Evolutionary conservation across 1,284 basidiomycete genomes (phyloP).

Genomic region (Ceratobasidium sp.): DNA sequence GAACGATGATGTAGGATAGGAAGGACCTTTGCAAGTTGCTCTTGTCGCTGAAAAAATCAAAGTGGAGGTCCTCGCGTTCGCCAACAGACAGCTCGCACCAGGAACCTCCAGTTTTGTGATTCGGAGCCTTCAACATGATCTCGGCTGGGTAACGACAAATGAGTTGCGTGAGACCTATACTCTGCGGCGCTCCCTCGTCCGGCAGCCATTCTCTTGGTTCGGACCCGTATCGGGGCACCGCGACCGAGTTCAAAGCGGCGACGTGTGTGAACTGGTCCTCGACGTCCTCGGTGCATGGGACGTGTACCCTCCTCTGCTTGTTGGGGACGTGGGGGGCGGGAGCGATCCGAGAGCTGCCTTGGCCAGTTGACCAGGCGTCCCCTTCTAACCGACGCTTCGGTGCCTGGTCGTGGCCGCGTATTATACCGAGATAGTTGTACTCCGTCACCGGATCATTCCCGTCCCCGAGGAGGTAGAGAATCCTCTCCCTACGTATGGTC

Average conservation of each 20-base stretch:
- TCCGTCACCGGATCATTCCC: not conserved
- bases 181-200: too few relatives aligned
- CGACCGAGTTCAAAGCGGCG: not conserved
- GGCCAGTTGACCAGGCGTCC: slow-evolving; percentile 1
- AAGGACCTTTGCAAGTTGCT: not conserved
- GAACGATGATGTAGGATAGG: not conserved
- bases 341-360: not conserved
- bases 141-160: slow-evolving; percentile 14
- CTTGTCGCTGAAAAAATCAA: slow-evolving; percentile 13
- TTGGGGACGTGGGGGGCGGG: not conserved
- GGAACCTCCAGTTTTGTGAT: not conserved
- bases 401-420: not conserved
- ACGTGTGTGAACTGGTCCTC: not conserved
- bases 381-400: not conserved
- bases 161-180: not conserved
- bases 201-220: too few relatives aligned
- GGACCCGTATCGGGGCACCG: too few relatives aligned
- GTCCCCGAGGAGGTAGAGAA: not conserved
- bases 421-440: not conserved
- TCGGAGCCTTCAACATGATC: slow-evolving; percentile 32
- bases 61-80: not conserved
- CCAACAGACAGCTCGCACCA: not conserved
- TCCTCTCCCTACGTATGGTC: not conserved
- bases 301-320: not conserved
- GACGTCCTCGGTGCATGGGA: not conserved